Base-by-base conservation (phyloP, 164 flowering plant genomes). In the Stephania yunnanensis region DNA sequence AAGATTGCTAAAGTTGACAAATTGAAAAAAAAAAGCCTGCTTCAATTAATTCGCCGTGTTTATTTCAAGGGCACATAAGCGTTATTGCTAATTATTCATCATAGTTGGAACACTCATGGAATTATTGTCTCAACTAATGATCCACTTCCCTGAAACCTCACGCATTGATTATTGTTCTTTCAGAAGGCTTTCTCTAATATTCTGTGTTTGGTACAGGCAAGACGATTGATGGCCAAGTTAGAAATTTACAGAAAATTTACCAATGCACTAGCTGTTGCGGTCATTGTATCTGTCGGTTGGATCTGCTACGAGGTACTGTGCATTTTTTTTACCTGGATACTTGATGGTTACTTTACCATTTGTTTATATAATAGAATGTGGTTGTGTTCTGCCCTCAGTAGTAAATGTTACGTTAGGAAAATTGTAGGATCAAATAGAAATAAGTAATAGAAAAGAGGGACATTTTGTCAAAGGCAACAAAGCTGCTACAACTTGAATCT, bases 211-310 rank as follows among this genome's bases (percentile, higher is more conserved):
- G 71, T 36, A 70, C 93, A 95, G 99, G 87, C 95, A 48, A 91
- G 91, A 78, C 80, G 97, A 73, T 87, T 94, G 87, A 79, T 87
- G 91, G 92, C 88, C 68, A 96, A 94, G 77, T 82, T 96, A 77
- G 98, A 96, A 75, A 88, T 96, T 22, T 96, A 96, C 84, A 81
- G 97, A 86, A 96, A 96, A 83, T 96, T 96, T 78, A 94, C 99
- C 5, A 94, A 94, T 83, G 97, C 99, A 69, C 79, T 96, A 86
- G 97, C 87, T 22, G 93, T 96, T 25, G 86, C 97, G 71, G 94
- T 92, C 73, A 76, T 96, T 71, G 92, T 94, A 10, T 96, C 99
- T n/a, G 91, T 92, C 22, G 95, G 93, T 71, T 92, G 98, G 97
- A 89, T 89, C 79, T 87, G 92, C 81, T 96, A 92, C 79, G 99